Evolutionary conservation across 179 eudicot species (phyloP).

Genomic region (Beta macrorhiza): DNA sequence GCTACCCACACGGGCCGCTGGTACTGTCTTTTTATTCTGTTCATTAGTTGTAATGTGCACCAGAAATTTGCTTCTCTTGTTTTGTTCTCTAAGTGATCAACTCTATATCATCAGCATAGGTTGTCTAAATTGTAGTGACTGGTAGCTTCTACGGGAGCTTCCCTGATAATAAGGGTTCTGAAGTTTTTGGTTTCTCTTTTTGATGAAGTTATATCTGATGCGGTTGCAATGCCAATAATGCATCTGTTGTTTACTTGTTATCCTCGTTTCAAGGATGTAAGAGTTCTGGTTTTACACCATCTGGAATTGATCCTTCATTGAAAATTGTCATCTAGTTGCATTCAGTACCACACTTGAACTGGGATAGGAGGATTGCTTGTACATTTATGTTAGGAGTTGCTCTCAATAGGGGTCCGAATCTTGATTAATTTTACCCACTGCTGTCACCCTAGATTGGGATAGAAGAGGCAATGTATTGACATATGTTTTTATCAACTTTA

Average conservation of each 20-base stretch:
- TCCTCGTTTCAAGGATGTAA: neutral
- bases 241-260: neutral
- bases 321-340: neutral
- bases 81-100: neutral
- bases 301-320: neutral
- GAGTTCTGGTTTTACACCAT: neutral
- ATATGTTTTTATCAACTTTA: neutral
- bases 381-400: neutral
- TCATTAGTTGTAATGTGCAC: neutral
- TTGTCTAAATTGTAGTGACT: neutral
- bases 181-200: neutral
- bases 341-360: neutral
- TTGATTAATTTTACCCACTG: neutral
- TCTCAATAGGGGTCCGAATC: neutral
- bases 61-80: neutral
- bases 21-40: constrained; percentile 33
- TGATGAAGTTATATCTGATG: neutral
- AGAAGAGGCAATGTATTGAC: neutral
- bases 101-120: neutral
- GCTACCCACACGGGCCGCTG: constrained; percentile 83
- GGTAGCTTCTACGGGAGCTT: neutral
- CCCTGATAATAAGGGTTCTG: neutral
- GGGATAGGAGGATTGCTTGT: no score
- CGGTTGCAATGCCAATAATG: neutral
- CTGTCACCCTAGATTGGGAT: neutral